Evolutionary conservation across 495 filamentous ascomycete species (phyloP).

Genomic region (Lophiostoma macrostomum): DNA sequence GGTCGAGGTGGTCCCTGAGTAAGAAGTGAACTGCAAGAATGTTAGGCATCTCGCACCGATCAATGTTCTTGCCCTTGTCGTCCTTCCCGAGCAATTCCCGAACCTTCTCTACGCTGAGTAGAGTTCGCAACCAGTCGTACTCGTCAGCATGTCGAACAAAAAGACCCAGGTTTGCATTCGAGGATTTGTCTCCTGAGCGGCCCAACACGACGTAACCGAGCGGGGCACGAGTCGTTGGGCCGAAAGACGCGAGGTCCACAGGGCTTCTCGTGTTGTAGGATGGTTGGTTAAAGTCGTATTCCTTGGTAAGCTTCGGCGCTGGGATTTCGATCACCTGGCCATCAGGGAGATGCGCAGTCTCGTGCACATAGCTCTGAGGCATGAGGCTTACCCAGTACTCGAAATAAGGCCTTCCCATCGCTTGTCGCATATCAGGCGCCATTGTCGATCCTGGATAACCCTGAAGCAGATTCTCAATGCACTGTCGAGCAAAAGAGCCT

Average conservation of each 20-base stretch:
- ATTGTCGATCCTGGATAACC: slow-evolving; percentile 24
- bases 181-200: slow-evolving; percentile 23
- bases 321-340: slow-evolving; percentile 9
- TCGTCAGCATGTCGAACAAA: slow-evolving; percentile 16
- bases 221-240: slow-evolving; percentile 17
- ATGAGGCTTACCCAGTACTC: slow-evolving; percentile 22
- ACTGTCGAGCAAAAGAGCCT: slow-evolving; percentile 20
- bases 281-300: slow-evolving; percentile 11
- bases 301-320: slow-evolving; percentile 2
- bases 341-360: slow-evolving; percentile 17
- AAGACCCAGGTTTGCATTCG: slow-evolving; percentile 20
- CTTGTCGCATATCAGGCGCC: slow-evolving; percentile 23
- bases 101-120: slow-evolving; percentile 11
- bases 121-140: slow-evolving; percentile 21
- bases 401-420: slow-evolving; percentile 13
- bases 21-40: slow-evolving; percentile 19
- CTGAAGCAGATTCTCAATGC: slow-evolving; percentile 23
- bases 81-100: slow-evolving; percentile 13
- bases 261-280: slow-evolving; percentile 11
- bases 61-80: slow-evolving; percentile 14
- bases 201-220: slow-evolving; percentile 20
- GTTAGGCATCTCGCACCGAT: slow-evolving; percentile 19
- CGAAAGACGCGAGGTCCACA: slow-evolving; percentile 17
- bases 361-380: slow-evolving; percentile 10
- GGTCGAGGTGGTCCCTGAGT: slow-evolving; percentile 12